A percentile compares a stretch with the other conserved stretches of the same genome.
These are phyloP conservation scores for Pythium insidiosum DNA, from an alignment of 352 stramenopile genomes.

Conservation along the genomic window DNA sequence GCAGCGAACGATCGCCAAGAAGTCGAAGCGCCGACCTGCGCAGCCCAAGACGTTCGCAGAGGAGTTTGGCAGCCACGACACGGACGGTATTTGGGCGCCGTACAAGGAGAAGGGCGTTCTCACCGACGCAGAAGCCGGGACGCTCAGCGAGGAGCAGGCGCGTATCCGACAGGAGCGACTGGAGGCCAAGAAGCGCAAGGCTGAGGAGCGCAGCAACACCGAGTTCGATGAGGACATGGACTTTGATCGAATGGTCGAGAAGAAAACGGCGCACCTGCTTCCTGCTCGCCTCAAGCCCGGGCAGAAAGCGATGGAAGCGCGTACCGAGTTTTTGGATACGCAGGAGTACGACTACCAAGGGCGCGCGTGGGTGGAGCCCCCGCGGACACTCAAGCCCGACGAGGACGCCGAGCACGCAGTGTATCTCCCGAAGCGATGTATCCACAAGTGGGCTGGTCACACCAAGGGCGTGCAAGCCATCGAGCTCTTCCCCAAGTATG, in stretches of 20 bases:
- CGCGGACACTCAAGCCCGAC: slow-evolving; percentile 48
- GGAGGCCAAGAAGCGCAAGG: slow-evolving; percentile 47
- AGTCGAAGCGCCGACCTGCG: slow-evolving; percentile 19
- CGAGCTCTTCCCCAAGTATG: slow-evolving; percentile 94
- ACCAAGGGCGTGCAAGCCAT: slow-evolving; percentile 98
- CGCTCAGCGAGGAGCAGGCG: slow-evolving; percentile 44
- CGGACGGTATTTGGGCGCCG: slow-evolving; percentile 57
- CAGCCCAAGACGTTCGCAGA: slow-evolving; percentile 14
- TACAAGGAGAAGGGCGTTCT: slow-evolving; percentile 36
- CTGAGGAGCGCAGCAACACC: slow-evolving; percentile 21
- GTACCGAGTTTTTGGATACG: slow-evolving; percentile 83
- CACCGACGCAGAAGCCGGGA: slow-evolving; percentile 44
- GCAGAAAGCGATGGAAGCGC: slow-evolving; percentile 49
- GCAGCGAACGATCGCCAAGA: slow-evolving; percentile 5
- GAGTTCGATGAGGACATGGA: slow-evolving; percentile 76
- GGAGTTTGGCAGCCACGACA: slow-evolving; percentile 30
- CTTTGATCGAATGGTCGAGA: slow-evolving; percentile 85
- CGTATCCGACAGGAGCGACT: slow-evolving; percentile 38
- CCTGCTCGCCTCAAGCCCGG: slow-evolving; percentile 57
- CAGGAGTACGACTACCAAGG: slow-evolving; percentile 96
- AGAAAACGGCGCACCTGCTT: slow-evolving; percentile 72
- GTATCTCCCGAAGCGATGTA: slow-evolving; percentile 97
- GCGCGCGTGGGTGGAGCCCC: slow-evolving; percentile 90
- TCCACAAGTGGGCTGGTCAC: slow-evolving; percentile 95
- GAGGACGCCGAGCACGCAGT: slow-evolving; percentile 84